A percentile compares a stretch with the other conserved stretches of the same genome.
Conservation (phyloP, 768 basidiomycete species). For the Tubosaeta sp. region DNA sequence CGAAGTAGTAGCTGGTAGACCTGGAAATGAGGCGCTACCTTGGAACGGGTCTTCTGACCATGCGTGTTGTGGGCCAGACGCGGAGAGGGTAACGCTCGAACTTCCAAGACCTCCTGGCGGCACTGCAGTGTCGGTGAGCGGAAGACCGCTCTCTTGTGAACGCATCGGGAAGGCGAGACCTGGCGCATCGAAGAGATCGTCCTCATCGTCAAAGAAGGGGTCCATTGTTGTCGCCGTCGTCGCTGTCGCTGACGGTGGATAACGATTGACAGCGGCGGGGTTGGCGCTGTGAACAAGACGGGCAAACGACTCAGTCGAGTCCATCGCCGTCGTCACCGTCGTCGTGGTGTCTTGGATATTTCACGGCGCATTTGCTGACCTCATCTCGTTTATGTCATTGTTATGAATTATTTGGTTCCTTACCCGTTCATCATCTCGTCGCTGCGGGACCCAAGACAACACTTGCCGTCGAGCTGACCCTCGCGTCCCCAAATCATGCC, state of each 20-base stretch:
- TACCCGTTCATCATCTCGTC: background rate
- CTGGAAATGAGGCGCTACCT: constrained; percentile 40
- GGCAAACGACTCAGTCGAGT: constrained; percentile 27
- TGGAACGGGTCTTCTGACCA: constrained; percentile 65
- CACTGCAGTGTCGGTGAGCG: constrained; percentile 54
- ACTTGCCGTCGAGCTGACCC: background rate
- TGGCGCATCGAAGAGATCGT: constrained; percentile 36
- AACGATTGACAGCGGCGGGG: constrained; percentile 28
- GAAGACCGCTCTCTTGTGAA: constrained; percentile 48
- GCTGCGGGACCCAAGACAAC: background rate
- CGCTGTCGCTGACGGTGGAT: constrained; percentile 51
- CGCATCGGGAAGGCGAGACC: constrained; percentile 32
- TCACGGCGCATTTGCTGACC: constrained; percentile 4
- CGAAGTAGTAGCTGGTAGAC: constrained; percentile 17
- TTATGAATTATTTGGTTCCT: constrained; percentile 12
- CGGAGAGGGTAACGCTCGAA: constrained; percentile 41
- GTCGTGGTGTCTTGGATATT: constrained; percentile 1
- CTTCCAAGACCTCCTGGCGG: constrained; percentile 54
- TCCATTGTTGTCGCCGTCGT: constrained; percentile 46
- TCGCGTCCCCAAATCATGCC: constrained; percentile 15
- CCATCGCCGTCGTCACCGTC: constrained; percentile 14
- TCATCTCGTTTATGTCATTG: constrained; percentile 4
- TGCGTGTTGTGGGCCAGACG: constrained; percentile 50
- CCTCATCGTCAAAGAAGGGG: constrained; percentile 75
- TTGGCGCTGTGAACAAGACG: constrained; percentile 25